Conservation (phyloP, 2,329 filamentous ascomycete species). For the Penicillium brasilianum region DNA sequence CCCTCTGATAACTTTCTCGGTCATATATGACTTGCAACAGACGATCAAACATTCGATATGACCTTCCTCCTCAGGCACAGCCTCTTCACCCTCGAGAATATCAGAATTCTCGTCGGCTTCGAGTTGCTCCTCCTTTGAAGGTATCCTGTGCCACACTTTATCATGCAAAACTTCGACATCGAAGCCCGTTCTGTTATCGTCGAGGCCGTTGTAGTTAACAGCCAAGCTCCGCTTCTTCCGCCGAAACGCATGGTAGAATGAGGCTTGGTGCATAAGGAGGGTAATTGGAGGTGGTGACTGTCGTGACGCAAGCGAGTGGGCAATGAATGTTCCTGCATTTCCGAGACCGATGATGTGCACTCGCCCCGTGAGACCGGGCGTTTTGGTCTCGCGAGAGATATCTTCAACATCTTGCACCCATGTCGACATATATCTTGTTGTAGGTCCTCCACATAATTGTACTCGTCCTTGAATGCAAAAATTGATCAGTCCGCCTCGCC, state of each 20-base stretch:
- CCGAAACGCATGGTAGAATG: constrained; percentile 43
- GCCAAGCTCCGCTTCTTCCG: constrained; percentile 39
- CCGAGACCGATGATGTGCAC: constrained; percentile 82
- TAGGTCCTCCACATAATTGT: not conserved
- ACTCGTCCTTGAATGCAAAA: constrained; percentile 19
- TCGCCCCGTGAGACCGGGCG: constrained; percentile 48
- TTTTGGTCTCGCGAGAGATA: constrained; percentile 24
- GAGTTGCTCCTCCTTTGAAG: not conserved
- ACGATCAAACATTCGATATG: constrained; percentile 77
- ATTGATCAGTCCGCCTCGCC: constrained; percentile 34
- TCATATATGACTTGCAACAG: constrained; percentile 73
- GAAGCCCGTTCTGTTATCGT: constrained; percentile 50
- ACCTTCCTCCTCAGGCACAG: constrained; percentile 38
- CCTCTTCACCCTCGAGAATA: constrained; percentile 13
- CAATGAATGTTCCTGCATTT: constrained; percentile 79
- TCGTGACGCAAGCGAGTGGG: constrained; percentile 69
- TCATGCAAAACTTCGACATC: constrained; percentile 48
- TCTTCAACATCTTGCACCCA: constrained; percentile 37
- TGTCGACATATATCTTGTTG: constrained; percentile 31
- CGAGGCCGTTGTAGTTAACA: constrained; percentile 46
- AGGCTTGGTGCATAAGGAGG: constrained; percentile 70
- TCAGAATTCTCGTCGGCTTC: not conserved
- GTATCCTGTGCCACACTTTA: constrained; percentile 38
- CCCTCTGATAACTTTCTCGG: constrained; percentile 67
- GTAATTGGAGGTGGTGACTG: constrained; percentile 73